A percentile compares a stretch with the other conserved stretches of the same genome.
Evolutionary conservation across 2,329 filamentous ascomycete genomes (phyloP).

Genomic region (Pezicula rhizophila): DNA sequence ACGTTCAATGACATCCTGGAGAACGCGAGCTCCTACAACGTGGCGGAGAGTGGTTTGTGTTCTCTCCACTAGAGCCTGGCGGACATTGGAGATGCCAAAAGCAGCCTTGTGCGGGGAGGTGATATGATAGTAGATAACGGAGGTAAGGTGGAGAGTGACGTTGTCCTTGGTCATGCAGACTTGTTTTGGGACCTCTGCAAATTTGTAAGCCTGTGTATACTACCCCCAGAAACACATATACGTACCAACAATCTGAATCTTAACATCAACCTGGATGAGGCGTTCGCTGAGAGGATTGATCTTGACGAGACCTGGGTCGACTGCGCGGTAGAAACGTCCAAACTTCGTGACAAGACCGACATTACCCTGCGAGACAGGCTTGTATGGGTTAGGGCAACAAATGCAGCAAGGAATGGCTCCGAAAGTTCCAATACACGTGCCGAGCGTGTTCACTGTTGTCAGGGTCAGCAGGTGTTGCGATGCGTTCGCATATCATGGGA

Average conservation of each 20-base stretch:
- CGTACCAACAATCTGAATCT: conserved; percentile 86
- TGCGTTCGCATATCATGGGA: not conserved
- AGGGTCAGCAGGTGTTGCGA: conserved; percentile 1
- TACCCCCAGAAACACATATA: conserved; percentile 6
- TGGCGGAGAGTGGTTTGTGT: conserved; percentile 97
- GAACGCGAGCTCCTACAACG: conserved; percentile 87
- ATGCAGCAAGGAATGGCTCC: conserved; percentile 91
- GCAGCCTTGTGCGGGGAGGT: conserved; percentile 92
- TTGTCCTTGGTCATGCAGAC: conserved; percentile 99
- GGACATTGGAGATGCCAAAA: conserved; percentile 91
- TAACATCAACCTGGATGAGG: conserved; percentile 91
- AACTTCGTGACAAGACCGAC: conserved; percentile 96
- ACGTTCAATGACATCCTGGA: conserved; percentile 97
- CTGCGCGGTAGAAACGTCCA: conserved; percentile 87
- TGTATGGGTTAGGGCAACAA: conserved; percentile 92
- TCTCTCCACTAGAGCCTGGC: conserved; percentile 92
- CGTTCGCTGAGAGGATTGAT: conserved; percentile 92
- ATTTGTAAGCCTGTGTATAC: conserved; percentile 2
- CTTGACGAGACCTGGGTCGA: conserved; percentile 94
- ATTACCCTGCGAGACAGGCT: conserved; percentile 84
- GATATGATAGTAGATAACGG: conserved; percentile 99
- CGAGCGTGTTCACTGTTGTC: conserved; percentile 62
- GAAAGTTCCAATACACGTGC: conserved; percentile 65
- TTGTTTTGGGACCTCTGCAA: conserved; percentile 79
- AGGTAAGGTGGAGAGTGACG: conserved; percentile 86